A percentile compares a stretch with the other conserved stretches of the same genome.
Conservation (phyloP, 768 basidiomycete species). For the Hypsizygus marmoreus region DNA sequence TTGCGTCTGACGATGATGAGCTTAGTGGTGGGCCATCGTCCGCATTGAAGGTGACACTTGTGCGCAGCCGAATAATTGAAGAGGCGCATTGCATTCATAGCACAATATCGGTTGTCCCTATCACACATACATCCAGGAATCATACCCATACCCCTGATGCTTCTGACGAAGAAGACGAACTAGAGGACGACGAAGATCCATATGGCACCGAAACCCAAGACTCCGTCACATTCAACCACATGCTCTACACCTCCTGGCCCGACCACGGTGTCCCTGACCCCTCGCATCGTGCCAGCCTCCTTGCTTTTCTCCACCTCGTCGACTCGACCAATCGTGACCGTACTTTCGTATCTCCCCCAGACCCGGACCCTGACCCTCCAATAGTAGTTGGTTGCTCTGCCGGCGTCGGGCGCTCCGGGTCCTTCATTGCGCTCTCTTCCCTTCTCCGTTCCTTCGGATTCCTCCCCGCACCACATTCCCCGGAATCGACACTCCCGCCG, state of each 20-base stretch:
- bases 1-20: conserved; percentile 48
- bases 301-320: conserved; percentile 65
- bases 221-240: conserved; percentile 61
- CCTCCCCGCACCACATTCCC: conserved; percentile 37
- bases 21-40: too few species aligned
- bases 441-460: conserved; percentile 65
- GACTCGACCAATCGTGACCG: conserved; percentile 59
- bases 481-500: conserved; percentile 35
- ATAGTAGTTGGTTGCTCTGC: conserved; percentile 85
- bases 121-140: conserved; percentile 20
- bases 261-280: conserved; percentile 79
- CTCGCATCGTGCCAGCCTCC: conserved; percentile 58
- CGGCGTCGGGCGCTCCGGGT: conserved; percentile 84
- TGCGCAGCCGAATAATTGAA: conserved; percentile 43
- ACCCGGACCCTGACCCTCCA: conserved; percentile 63
- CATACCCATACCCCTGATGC: conserved; percentile 2
- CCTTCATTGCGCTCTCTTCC: conserved; percentile 81
- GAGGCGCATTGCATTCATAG: conserved; percentile 65
- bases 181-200: conserved; percentile 8
- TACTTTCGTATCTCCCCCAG: conserved; percentile 27
- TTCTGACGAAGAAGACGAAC: conserved; percentile 10
- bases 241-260: conserved; percentile 80
- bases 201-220: conserved; percentile 24
- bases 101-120: conserved; percentile 54
- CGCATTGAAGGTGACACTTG: conserved; percentile 60